Base-by-base conservation (phyloP, 2,329 filamentous ascomycete species). In the Monilinia fructicola region DNA sequence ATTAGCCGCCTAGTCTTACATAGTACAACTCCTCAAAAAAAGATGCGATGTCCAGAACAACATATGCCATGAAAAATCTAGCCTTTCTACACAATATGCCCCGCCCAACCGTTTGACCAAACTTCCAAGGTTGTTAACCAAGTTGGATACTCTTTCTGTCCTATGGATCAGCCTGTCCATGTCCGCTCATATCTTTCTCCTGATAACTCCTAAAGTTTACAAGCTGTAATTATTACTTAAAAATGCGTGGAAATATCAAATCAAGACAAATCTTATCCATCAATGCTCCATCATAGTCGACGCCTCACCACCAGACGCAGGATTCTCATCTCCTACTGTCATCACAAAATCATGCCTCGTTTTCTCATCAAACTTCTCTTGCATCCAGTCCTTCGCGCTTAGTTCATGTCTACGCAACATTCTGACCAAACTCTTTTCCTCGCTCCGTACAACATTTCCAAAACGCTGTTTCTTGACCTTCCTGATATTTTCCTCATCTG, bases 391-490 rank as follows among this genome's bases (percentile, higher is more conserved):
- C 55, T 81, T 79, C 1, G 82, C 81, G 48, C 88, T 84, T 3
- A 73, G 72, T 2, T 81, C 80, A 71, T 88, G 85, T 62, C 77
- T 77, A 54, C 79, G 78, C 82, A 87, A 85, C 85, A 87, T 87
- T 68, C 78, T 79, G 54, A 80, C 81, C 14, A 88, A 77, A 0
- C 82, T 82, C 12, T 74, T 76, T 67, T 79, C 77, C 1, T 79
- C 74, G 70, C 85, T 87, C 69, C 80, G 80, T 35, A 83, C 78
- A 1, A 89, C 86, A 1, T 80, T 81, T 2, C 87, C 87, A 69
- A 88, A 89, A 0, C 86, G 81, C 46, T 82, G 80, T 78, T 87
- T 88, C 58, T 81, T 78, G 0, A 89, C 84, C 73, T 86, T 87
- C 69, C 83, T 81, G 2, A 79, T 82, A 26, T 87, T 80, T 5